Evolutionary conservation across 305 asterid genomes (phyloP).

Genomic region (Plantago lanceolata): DNA sequence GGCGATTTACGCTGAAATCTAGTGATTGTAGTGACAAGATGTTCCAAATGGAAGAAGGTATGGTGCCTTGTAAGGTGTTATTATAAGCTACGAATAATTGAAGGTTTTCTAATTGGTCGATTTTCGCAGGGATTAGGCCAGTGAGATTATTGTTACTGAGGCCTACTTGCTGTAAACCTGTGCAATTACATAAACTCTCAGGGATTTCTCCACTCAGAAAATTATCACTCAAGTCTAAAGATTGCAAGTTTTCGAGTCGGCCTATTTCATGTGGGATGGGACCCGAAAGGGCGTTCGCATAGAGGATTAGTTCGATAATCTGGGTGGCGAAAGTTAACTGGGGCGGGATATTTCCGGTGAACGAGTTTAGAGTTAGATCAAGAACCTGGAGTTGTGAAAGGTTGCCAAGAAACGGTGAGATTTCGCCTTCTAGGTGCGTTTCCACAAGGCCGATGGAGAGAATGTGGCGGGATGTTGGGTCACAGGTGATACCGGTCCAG

Average conservation of each 20-base stretch:
- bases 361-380: conserved; percentile 62
- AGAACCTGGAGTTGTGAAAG: conserved; percentile 70
- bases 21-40: conserved; percentile 39
- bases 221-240: conserved; percentile 56
- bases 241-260: conserved; percentile 33
- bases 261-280: conserved; percentile 63
- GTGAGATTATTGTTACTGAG: conserved; percentile 55
- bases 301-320: conserved; percentile 41
- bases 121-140: conserved; percentile 44
- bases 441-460: conserved; percentile 49
- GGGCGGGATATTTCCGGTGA: conserved; percentile 55
- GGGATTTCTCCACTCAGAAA: conserved; percentile 58
- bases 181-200: conserved; percentile 51
- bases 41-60: conserved; percentile 64
- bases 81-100: conserved; percentile 45
- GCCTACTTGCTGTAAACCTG: conserved; percentile 40
- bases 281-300: conserved; percentile 52
- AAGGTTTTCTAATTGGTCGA: conserved; percentile 54
- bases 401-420: conserved; percentile 62
- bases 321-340: conserved; percentile 49
- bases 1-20: conserved; percentile 53
- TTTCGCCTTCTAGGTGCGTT: conserved; percentile 42
- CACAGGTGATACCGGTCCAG: conserved; percentile 68
- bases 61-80: conserved; percentile 51
- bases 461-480: conserved; percentile 30